A percentile compares a stretch with the other conserved stretches of the same genome.
Evolutionary conservation across 768 basidiomycete species (phyloP).

Genomic region (Lentinula aciculospora): DNA sequence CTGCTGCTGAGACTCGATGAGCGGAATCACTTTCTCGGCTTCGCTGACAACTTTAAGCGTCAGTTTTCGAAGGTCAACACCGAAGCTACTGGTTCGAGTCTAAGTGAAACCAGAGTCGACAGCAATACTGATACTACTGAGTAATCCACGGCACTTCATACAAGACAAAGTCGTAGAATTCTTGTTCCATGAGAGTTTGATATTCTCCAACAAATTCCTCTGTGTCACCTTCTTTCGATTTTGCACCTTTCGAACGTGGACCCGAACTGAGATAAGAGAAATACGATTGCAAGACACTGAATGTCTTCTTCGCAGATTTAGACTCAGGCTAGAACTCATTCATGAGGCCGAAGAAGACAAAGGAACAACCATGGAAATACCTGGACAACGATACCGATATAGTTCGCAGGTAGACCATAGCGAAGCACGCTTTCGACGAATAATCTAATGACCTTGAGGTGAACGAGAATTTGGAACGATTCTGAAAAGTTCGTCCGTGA

Average conservation of each 20-base stretch:
- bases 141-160: conserved; percentile 92
- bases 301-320: conserved; percentile 75
- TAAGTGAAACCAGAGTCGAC: too few species aligned
- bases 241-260: conserved; percentile 55
- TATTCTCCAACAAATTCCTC: conserved; percentile 89
- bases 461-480: conserved; percentile 89
- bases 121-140: conserved; percentile 27
- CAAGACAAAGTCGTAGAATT: conserved; percentile 92
- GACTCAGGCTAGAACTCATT: conserved; percentile 67
- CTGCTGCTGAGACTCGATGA: conserved; percentile 17
- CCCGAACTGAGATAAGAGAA: conserved; percentile 77
- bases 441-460: conserved; percentile 85
- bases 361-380: conserved; percentile 20
- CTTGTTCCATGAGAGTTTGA: conserved; percentile 89
- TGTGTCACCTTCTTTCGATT: conserved; percentile 35
- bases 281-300: conserved; percentile 66
- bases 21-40: background rate
- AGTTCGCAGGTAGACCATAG: conserved; percentile 93
- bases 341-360: background rate
- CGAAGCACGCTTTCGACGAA: conserved; percentile 95
- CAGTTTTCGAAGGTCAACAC: too few species aligned
- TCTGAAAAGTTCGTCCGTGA: conserved; percentile 97
- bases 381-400: conserved; percentile 76
- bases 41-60: too few species aligned
- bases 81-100: too few species aligned